Evolutionary conservation across 1,139 yeast species (phyloP), one percentile per base, ranked within the genome.

Genomic region (Blastobotrys raffinosifermentans): DNA sequence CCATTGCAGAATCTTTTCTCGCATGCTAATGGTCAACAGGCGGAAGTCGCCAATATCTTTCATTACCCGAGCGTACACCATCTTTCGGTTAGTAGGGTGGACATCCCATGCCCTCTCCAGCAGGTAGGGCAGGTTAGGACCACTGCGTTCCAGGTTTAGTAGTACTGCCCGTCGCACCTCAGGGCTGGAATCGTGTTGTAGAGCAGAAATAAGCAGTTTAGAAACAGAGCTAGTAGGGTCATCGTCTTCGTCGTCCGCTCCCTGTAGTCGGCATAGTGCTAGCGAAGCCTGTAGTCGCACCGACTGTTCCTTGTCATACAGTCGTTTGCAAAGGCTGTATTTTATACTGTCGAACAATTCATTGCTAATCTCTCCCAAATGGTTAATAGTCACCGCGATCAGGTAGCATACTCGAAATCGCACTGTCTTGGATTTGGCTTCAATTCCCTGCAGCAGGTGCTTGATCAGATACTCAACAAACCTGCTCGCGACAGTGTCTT

Each of bases 81-180:
- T 61, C 48, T 87, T 68, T 56, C 98, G 69, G 54, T 83, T 86
- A 13, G 76, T 67, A 1, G 80, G 64, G 53, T 83, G 84, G 2
- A 69, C 66, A 58, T 91, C 98, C 42, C 94, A 72, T 0, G 94
- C 94, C 45, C 97, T 70, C 52, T 83, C 94, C 32, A 87, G 63
- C 1, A 87, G 63, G 43, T 68, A 71, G 0, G 82, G 77, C 19
- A 77, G 63, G 0, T 89, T 80, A 1, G 55, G 48, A 9, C 62
- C 55, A 33, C 72, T 73, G 50, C 78, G 79, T 16, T 72, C 73
- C 26, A 89, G 57, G 53, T 86, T 84, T 33, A 82, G 63, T 50
- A 87, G 61, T 1, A 91, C 93, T 0, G 94, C 87, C 38, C 96
- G 69, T 49, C 98, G 72, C 1, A 89, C 96, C 48, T 91, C 98